Evolutionary conservation across 495 filamentous ascomycete genomes (phyloP).

Genomic region (Neurospora sp.): DNA sequence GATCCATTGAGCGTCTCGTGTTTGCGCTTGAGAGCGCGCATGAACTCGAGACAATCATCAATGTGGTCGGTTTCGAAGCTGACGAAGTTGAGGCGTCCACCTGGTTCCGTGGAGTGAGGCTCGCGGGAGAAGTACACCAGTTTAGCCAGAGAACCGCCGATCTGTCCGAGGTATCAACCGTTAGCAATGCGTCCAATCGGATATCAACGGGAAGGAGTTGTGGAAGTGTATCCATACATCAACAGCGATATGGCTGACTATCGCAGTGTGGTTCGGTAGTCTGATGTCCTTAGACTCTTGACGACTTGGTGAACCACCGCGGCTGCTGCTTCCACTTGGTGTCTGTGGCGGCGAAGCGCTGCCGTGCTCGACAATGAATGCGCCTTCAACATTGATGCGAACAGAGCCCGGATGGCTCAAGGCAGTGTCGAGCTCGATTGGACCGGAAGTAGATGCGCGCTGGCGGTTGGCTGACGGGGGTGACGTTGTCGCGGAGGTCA

Average conservation of each 20-base stretch:
- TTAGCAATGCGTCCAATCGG: conserved; percentile 1
- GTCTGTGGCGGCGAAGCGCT: conserved; percentile 13
- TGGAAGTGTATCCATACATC: conserved; percentile 54
- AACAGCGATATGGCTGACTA: conserved; percentile 92
- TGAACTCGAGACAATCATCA: conserved; percentile 82
- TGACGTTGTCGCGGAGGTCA: not conserved
- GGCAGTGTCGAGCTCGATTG: conserved; percentile 56
- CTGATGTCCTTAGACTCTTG: conserved; percentile 86
- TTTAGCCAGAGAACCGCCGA: conserved; percentile 90
- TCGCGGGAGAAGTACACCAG: conserved; percentile 95
- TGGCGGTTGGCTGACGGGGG: conserved; percentile 9
- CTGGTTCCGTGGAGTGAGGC: conserved; percentile 62
- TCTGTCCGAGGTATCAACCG: conserved; percentile 40
- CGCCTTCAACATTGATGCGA: conserved; percentile 89
- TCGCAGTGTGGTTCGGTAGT: conserved; percentile 84
- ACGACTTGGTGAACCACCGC: conserved; percentile 37
- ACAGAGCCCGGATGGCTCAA: conserved; percentile 78
- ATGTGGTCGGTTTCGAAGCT: conserved; percentile 93
- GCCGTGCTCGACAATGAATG: conserved; percentile 88
- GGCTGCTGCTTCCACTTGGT: conserved; percentile 46
- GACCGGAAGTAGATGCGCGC: not conserved
- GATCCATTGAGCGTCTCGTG: conserved; percentile 61
- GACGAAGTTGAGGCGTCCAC: conserved; percentile 86
- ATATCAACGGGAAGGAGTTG: conserved; percentile 4
- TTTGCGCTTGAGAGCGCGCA: conserved; percentile 69